A percentile compares a stretch with the other conserved stretches of the same genome.
These are phyloP conservation scores for Salix caprea DNA, from an alignment of 345 rosid species.

Conservation along the genomic window DNA sequence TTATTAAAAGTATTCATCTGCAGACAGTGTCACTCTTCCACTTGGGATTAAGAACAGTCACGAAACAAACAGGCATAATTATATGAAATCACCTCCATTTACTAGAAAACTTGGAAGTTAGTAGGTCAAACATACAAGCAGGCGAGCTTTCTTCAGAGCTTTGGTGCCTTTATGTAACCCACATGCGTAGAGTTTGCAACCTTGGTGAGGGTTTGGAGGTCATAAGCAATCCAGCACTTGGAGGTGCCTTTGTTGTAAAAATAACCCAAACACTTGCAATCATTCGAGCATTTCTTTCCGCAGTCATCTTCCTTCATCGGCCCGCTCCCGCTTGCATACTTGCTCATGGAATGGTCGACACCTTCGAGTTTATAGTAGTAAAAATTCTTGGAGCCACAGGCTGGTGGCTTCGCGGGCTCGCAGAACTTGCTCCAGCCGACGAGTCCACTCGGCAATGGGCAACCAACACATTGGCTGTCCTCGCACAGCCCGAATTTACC, in stretches of 20 bases:
- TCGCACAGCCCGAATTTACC: slow-evolving; percentile 32
- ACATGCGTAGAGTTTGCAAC: slow-evolving; percentile 30
- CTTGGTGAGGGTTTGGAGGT: slow-evolving; percentile 42
- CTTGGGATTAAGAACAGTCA: no score
- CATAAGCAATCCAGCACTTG: slow-evolving; percentile 57
- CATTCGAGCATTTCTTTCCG: slow-evolving; percentile 35
- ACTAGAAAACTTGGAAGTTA: no score
- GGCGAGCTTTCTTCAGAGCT: background rate
- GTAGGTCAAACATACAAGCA: background rate
- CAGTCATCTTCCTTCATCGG: slow-evolving; percentile 11
- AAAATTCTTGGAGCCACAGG: slow-evolving; percentile 11
- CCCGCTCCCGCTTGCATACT: slow-evolving; percentile 40
- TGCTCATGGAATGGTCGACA: slow-evolving; percentile 46
- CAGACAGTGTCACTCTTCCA: no score
- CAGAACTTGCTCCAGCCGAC: slow-evolving; percentile 50
- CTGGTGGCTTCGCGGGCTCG: background rate
- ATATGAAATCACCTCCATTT: no score
- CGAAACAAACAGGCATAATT: no score
- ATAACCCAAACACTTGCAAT: slow-evolving; percentile 61
- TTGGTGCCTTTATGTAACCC: slow-evolving; percentile 30
- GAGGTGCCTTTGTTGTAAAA: slow-evolving; percentile 42
- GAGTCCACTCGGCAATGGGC: slow-evolving; percentile 29
- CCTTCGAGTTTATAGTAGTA: slow-evolving; percentile 44
- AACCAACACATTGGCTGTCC: slow-evolving; percentile 27
- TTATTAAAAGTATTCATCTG: no score